Base-by-base conservation (phyloP, 768 basidiomycete species). In the Butyriboletus loyo region DNA sequence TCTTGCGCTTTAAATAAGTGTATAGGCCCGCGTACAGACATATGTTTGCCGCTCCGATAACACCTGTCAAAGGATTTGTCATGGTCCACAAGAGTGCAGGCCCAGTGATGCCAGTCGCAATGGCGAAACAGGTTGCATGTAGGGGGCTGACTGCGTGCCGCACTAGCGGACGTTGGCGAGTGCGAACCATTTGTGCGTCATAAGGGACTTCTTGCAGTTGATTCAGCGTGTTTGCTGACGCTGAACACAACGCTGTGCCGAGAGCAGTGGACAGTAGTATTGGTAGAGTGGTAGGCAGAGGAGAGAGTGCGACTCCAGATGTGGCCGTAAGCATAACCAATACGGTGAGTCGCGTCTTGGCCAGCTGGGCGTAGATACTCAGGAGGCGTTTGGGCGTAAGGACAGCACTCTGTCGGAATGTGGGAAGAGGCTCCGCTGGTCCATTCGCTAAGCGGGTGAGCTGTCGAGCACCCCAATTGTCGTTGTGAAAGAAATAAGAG, bases 181-280 rank as follows among this genome's bases (percentile, higher is more conserved):
- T 98, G 41, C 97, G 83, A 0, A 85, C 79, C 87, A 98, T 98
- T 66, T 99, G 97, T 0, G 97, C 95, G 64, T 99, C 97, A 58
- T 93, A 91, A 0, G 97, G 97, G 7, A 91, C 77, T 71, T 99
- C 97, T 63, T 94, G 87, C 4, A 98, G 74, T 68, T 99, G 93
- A 72, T 99, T 99, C 62, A 97, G 77, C 2, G 96, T 80, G 66
- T 98, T 98, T 27, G 97, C 97, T 0, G 94, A 90, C 3, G 93
- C 92, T 6, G 89, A 87, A 67, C 94, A 97, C 38, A 99, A 78
- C 0, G 87, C 83, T 0, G 95, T 98, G 36, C 97, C 97, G 25
- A 89, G 65, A 0, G 95, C 92, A 0, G 95, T 90, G 15, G 89
- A 84, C 5, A 98, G 77, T 10, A 99, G 78, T 14, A 92, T 80